Evolutionary conservation across 164 flowering plant genomes (phyloP).

Genomic region (Tinospora cordifolia): DNA sequence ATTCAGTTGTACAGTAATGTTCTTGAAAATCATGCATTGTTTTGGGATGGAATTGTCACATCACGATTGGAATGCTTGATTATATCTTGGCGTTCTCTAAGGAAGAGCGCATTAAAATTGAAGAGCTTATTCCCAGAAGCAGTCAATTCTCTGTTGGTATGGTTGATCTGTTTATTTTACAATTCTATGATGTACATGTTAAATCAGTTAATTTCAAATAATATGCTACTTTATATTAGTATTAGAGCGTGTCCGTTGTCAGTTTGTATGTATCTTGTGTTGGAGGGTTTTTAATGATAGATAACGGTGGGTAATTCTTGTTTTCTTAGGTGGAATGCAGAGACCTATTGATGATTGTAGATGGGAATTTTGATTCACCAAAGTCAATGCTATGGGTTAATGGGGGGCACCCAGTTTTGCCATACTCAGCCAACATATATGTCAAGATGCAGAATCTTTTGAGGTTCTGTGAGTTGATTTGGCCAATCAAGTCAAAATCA

Average conservation of each 20-base stretch:
- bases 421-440: conserved; percentile 48
- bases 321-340: conserved; percentile 32
- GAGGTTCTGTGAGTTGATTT: conserved; percentile 39
- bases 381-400: conserved; percentile 78
- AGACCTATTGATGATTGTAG: conserved; percentile 24
- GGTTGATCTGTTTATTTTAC: not conserved
- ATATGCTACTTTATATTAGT: not conserved
- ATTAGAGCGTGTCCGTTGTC: not conserved
- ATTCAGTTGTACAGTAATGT: conserved; percentile 36
- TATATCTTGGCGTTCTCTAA: conserved; percentile 51
- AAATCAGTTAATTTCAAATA: too few relatives aligned
- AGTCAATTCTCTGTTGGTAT: conserved; percentile 43
- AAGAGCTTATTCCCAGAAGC: conserved; percentile 32
- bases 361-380: conserved; percentile 27
- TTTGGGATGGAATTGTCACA: conserved; percentile 46
- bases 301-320: too few relatives aligned
- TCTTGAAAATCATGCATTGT: conserved; percentile 50
- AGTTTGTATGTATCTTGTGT: not conserved
- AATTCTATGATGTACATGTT: not conserved
- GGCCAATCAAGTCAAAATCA: conserved; percentile 39
- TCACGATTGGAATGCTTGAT: conserved; percentile 26
- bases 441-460: conserved; percentile 42
- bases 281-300: not conserved
- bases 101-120: conserved; percentile 42
- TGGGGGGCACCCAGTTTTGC: conserved; percentile 92